These are phyloP conservation scores for Aspergillus indologenus DNA, from an alignment of 495 filamentous ascomycete species.

Conservation along the genomic window DNA sequence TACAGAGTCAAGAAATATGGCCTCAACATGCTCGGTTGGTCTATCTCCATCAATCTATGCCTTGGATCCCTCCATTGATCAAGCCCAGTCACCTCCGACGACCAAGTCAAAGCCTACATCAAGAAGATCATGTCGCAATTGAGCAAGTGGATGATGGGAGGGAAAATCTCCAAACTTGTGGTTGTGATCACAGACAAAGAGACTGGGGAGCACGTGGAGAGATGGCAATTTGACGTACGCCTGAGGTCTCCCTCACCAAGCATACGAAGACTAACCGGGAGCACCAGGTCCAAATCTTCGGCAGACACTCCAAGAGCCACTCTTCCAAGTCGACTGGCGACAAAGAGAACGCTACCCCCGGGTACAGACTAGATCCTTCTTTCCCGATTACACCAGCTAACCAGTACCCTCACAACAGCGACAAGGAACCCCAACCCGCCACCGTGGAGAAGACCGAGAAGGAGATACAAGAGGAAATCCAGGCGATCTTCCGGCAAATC, in stretches of 20 bases:
- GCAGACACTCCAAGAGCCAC: slow-evolving; percentile 52
- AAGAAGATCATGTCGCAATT: slow-evolving; percentile 98
- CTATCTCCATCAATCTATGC: background rate
- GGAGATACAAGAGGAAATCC: slow-evolving; percentile 93
- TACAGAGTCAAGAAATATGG: slow-evolving; percentile 95
- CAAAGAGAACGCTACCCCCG: slow-evolving; percentile 60
- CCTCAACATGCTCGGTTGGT: slow-evolving; percentile 87
- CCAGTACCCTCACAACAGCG: slow-evolving; percentile 21
- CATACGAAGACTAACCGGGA: slow-evolving; percentile 6
- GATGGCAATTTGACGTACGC: slow-evolving; percentile 95
- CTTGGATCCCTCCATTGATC: slow-evolving; percentile 6
- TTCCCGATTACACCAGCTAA: background rate
- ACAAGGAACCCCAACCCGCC: slow-evolving; percentile 29
- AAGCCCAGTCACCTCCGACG: slow-evolving; percentile 74
- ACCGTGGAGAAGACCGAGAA: slow-evolving; percentile 76
- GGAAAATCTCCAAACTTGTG: slow-evolving; percentile 95
- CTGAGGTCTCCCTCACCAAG: background rate
- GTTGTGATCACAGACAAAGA: slow-evolving; percentile 95
- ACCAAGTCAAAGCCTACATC: slow-evolving; percentile 98
- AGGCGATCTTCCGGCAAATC: slow-evolving; percentile 94
- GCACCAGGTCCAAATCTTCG: slow-evolving; percentile 65
- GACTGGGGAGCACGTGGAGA: slow-evolving; percentile 89
- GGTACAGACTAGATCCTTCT: slow-evolving; percentile 34
- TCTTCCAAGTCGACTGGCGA: slow-evolving; percentile 50
- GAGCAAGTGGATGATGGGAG: slow-evolving; percentile 91